Conservation (phyloP, 345 rosid species). For the Sonneratia caseolaris region DNA sequence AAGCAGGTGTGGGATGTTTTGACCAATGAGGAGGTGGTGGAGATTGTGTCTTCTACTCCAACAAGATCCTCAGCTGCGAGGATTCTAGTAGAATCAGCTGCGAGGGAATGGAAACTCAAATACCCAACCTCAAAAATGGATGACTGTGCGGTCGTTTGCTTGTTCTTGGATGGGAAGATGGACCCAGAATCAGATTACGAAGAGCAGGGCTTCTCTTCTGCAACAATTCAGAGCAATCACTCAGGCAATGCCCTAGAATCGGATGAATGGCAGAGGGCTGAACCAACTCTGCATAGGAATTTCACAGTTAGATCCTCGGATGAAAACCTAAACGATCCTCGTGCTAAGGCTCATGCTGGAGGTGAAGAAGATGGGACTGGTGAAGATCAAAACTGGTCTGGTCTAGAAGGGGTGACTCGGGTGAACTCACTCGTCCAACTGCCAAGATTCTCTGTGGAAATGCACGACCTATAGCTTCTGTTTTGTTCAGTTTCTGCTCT, state of each 20-base stretch:
- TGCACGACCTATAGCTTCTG: conserved; percentile 25
- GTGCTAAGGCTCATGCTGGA: conserved; percentile 21
- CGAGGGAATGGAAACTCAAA: conserved; percentile 88
- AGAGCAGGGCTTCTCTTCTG: conserved; percentile 70
- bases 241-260: conserved; percentile 61
- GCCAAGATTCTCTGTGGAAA: conserved; percentile 84
- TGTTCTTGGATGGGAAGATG: conserved; percentile 93
- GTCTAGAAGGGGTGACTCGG: conserved; percentile 92
- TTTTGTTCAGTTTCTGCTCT: background rate
- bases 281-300: conserved; percentile 84
- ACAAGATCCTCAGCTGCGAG: conserved; percentile 80
- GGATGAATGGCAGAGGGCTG: conserved; percentile 70
- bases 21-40: conserved; percentile 96
- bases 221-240: conserved; percentile 61
- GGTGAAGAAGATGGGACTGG: conserved; percentile 15
- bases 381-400: conserved; percentile 86
- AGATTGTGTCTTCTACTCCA: conserved; percentile 72
- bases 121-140: conserved; percentile 99
- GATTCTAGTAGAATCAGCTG: conserved; percentile 74
- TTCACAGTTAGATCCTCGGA: conserved; percentile 72
- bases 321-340: conserved; percentile 29
- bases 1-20: conserved; percentile 94
- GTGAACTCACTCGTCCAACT: conserved; percentile 97
- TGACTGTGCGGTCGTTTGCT: conserved; percentile 96
- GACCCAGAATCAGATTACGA: conserved; percentile 78